Base-by-base conservation (phyloP, 2,329 filamentous ascomycete species). In the Cercospora berteroae region DNA sequence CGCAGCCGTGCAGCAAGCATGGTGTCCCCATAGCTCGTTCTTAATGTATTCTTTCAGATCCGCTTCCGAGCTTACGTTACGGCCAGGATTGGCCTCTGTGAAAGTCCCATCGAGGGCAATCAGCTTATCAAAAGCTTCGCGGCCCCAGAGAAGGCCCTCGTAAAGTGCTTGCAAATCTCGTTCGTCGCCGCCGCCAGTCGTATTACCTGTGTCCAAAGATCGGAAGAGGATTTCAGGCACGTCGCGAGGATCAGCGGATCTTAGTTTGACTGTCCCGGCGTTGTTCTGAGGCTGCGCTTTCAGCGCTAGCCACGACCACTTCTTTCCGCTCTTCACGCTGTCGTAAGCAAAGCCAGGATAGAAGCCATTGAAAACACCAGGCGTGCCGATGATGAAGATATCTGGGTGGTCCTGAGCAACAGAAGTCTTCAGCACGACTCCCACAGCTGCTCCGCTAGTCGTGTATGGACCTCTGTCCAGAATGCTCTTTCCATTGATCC, bases 201-300 rank as follows among this genome's bases (percentile, higher is more conserved):
- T 71, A 31, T 77, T 79, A 18, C 85, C 85, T 0, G 81, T 80
- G 60, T 83, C 81, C 48, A 78, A 88, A 76, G 84, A 89, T 76
- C 87, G 86, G 80, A 88, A 90, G 60, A 81, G 80, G 70, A 92
- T 89, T 4, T 84, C 76, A 0, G 90, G 90, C 3, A 83, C 80
- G 63, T 91, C 89, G 0, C 86, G 84, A 0, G 90, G 89, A 73
- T 92, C 85, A 0, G 84, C 79, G 0, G 86, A 88, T 12, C 81
- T 81, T 3, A 93, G 84, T 3, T 77, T 83, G 4, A 93, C 89
- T 1, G 83, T 85, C 6, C 90, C 90, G 5, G 77, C 82, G 76
- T 77, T 78, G 75, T 91, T 90, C 60, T 86, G 84, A 0, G 88
- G 84, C 72, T 89, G 88, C 0, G 85, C 84, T 77, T 90, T 89